Evolutionary conservation across 345 rosid species (phyloP), one percentile per base, ranked within the genome.

Genomic region (Pugionium cornutum): DNA sequence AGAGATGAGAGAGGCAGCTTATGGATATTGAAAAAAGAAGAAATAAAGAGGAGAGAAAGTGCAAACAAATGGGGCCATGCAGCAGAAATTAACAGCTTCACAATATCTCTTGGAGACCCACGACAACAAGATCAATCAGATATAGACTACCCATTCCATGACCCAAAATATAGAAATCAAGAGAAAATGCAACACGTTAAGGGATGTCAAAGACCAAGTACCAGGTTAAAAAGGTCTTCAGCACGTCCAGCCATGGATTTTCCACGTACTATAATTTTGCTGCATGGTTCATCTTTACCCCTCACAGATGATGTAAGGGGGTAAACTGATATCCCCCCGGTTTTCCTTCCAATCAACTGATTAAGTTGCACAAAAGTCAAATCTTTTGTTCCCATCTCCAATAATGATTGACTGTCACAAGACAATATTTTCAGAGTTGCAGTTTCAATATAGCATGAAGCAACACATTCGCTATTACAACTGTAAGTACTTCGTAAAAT

Each of bases 321-420:
- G 78, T 85, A 94, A 69, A 94, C 86, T 9, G 97, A 94, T 77
- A 94, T 88, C 32, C 99, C 97, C 43, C 97, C 99, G 18, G 99
- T 94, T 83, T 90, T 94, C 81, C 96, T 83, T 79, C 99, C 99
- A 83, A 94, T 88, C 71, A 94, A 78, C 76, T 94, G 99, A 81
- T 94, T 90, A 58, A 94, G 89, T 78, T 94, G 97, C 54, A 94
- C 99, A 81, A 94, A 94, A 57, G 76, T 77, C 80, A 88, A 76
- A 80, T 94, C 88, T 75, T 85, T 83, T 58, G 97, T 87, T 66
- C 99, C 99, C 99, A 94, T 94, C 86, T 94, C 97, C 74, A 88
- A 72, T 82, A 94, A 81, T 30, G 97, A 88, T 57, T 91, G 97
- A 77, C 99, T 91, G 95, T 61, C 67, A 69, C 67, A 39, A 65